Percentiles rank a stretch among this genome's conserved stretches.
Conservation (phyloP, 2,329 filamentous ascomycete genomes). For the Trichoderma koningii region DNA sequence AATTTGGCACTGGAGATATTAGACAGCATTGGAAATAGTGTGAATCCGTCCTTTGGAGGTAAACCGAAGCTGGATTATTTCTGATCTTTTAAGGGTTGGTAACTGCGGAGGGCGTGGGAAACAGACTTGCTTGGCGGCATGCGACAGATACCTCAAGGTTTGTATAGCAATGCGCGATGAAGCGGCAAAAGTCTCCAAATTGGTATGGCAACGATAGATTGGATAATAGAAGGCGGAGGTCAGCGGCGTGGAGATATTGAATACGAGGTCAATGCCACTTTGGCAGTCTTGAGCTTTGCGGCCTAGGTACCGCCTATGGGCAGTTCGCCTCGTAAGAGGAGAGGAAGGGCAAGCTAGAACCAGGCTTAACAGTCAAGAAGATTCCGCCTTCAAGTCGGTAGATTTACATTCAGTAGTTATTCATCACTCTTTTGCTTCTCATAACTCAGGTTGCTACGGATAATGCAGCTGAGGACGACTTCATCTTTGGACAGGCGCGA, state of each 20-base stretch:
- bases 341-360: too few relatives aligned
- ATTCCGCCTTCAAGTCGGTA: too few relatives aligned
- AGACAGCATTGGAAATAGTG: conserved; percentile 35
- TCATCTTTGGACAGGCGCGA: not conserved
- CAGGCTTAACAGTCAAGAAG: too few relatives aligned
- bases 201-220: not conserved
- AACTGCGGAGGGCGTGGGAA: too few relatives aligned
- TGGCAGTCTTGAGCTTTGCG: too few relatives aligned
- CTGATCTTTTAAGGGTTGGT: not conserved
- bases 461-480: not conserved
- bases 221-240: too few relatives aligned
- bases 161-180: not conserved
- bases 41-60: not conserved
- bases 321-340: too few relatives aligned
- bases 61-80: conserved; percentile 23
- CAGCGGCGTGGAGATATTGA: too few relatives aligned
- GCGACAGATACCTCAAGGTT: not conserved
- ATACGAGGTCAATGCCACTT: too few relatives aligned
- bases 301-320: too few relatives aligned
- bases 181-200: not conserved
- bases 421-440: not conserved
- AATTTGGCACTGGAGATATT: conserved; percentile 55
- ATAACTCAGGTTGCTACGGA: not conserved
- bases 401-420: not conserved
- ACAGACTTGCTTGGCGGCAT: not conserved